These are phyloP conservation scores for Raphanus sativus DNA, from an alignment of 345 rosid genomes.

Conservation along the genomic window DNA sequence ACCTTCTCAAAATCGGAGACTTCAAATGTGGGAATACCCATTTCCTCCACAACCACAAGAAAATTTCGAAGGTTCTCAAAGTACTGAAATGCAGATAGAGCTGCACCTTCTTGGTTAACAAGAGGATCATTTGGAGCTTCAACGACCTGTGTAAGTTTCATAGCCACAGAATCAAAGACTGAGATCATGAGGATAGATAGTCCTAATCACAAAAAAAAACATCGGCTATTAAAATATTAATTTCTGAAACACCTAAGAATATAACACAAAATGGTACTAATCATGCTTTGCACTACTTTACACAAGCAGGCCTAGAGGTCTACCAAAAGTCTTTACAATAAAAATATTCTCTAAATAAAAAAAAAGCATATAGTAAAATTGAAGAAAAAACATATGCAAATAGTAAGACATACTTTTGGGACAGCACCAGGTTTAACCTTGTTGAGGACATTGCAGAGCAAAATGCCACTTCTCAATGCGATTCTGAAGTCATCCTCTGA, in stretches of 20 bases:
- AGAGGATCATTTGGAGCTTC: conserved; percentile 76
- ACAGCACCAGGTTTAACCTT: conserved; percentile 86
- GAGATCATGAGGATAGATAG: neutral
- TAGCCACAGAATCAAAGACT: conserved; percentile 1
- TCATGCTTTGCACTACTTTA: conserved; percentile 40
- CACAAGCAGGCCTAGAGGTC: conserved; percentile 29
- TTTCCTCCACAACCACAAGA: conserved; percentile 69
- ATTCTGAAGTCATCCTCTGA: conserved; percentile 94
- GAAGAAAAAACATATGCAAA: neutral
- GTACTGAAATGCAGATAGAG: conserved; percentile 87
- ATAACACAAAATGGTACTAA: conserved; percentile 27
- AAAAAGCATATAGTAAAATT: neutral
- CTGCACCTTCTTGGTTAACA: conserved; percentile 79
- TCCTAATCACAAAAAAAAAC: neutral
- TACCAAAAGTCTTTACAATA: neutral
- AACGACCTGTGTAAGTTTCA: conserved; percentile 58
- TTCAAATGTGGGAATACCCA: conserved; percentile 87
- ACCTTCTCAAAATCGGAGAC: conserved; percentile 93
- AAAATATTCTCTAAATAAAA: neutral
- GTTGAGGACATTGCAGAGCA: conserved; percentile 85
- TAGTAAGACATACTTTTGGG: conserved; percentile 52
- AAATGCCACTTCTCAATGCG: conserved; percentile 83
- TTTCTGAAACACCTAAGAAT: neutral
- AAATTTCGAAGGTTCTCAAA: conserved; percentile 92
- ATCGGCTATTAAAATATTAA: conserved; percentile 4